These are phyloP conservation scores for Conticribra guillardii DNA, from an alignment of 108 stramenopile genomes.

Conservation along the genomic window DNA sequence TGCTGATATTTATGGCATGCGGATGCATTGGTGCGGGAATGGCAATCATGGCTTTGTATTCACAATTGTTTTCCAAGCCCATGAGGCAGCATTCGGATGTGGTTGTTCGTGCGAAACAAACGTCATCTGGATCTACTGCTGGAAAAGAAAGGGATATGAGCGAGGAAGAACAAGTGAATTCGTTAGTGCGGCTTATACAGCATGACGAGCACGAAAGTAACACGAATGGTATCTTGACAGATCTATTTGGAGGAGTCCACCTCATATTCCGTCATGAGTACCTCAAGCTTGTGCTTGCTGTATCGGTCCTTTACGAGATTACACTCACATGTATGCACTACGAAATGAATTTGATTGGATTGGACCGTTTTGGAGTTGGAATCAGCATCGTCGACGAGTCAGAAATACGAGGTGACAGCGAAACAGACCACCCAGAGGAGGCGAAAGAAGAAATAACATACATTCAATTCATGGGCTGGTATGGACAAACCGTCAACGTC, in stretches of 20 bases:
- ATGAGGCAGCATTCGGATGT: conserved; percentile 10
- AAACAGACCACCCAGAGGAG: conserved; percentile 1
- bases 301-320: conserved; percentile 95
- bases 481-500: conserved; percentile 88
- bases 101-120: not conserved
- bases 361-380: conserved; percentile 63
- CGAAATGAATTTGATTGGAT: conserved; percentile 94
- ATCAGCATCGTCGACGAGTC: conserved; percentile 26
- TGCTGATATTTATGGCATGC: conserved; percentile 44
- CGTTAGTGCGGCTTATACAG: not conserved
- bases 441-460: conserved; percentile 55
- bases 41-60: conserved; percentile 38
- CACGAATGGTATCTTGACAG: conserved; percentile 32
- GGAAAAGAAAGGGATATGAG: not conserved
- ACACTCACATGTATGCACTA: conserved; percentile 95
- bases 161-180: not conserved
- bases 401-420: not conserved
- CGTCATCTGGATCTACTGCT: not conserved
- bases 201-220: not conserved
- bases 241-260: conserved; percentile 66
- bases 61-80: conserved; percentile 32
- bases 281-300: conserved; percentile 88
- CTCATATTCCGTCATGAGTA: conserved; percentile 89
- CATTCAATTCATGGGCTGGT: conserved; percentile 90
- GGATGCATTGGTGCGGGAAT: conserved; percentile 40